A percentile compares a stretch with the other conserved stretches of the same genome.
Conservation (phyloP, 371 early-diverging fungal genomes). For the Mortierella sp. region DNA sequence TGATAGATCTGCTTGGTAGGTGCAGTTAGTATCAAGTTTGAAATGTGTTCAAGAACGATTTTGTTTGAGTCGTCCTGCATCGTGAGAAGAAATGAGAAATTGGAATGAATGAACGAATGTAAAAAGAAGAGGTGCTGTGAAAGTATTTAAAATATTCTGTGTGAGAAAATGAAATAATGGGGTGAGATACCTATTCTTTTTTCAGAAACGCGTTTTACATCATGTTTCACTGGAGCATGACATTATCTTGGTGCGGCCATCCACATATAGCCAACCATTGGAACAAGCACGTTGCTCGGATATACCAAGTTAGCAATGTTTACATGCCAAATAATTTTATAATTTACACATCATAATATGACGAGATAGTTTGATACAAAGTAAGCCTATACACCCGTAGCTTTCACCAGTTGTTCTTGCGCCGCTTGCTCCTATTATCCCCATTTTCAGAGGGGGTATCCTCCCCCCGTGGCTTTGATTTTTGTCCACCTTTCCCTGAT, state of each 20-base stretch:
- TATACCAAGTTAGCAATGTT: background rate
- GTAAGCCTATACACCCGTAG: background rate
- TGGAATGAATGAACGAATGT: background rate
- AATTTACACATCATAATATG: too few relatives aligned
- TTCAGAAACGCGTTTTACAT: background rate
- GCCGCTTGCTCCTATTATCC: conserved; percentile 37
- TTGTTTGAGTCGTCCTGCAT: conserved; percentile 23
- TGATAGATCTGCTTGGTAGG: conserved; percentile 45
- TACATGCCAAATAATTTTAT: too few relatives aligned
- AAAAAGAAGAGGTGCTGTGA: background rate
- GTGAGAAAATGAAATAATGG: background rate
- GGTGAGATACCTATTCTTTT: too few relatives aligned
- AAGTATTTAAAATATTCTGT: background rate
- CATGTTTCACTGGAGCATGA: conserved; percentile 1
- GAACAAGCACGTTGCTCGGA: background rate
- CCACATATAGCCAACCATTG: background rate
- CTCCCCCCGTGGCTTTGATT: conserved; percentile 27
- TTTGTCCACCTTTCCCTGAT: conserved; percentile 59
- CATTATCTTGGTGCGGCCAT: background rate
- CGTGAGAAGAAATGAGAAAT: conserved; percentile 13
- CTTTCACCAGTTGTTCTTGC: conserved; percentile 38
- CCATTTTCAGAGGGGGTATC: conserved; percentile 14
- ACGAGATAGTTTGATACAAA: too few relatives aligned
- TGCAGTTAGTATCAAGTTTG: conserved; percentile 46
- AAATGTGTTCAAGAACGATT: conserved; percentile 42